Evolutionary conservation across 371 early-diverging fungal species (phyloP), one percentile per base, ranked within the genome.

Genomic region (Parasitella parasitica): DNA sequence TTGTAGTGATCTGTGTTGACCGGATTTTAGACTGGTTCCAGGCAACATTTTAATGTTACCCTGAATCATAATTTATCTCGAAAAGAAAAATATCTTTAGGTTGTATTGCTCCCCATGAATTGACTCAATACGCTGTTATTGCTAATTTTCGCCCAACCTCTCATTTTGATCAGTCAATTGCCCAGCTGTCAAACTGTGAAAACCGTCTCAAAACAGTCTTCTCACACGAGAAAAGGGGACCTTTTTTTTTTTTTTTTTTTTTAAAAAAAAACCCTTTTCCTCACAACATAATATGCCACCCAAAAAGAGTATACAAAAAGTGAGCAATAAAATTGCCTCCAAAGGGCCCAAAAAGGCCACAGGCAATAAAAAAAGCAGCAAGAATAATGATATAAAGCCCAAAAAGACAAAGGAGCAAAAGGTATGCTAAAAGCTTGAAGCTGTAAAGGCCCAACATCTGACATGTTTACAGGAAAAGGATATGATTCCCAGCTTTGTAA

Each of bases 401-500:
- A 48, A 59, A 24, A 59, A 59, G 22, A 49, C 49, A 5, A 59
- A 59, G 37, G 59, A 59, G 18, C 59, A 59, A 59, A 59, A 59
- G 50, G 59, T 59, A 50, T n/a, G n/a, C n/a, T n/a, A n/a, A n/a
- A n/a, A n/a, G n/a, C n/a, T n/a, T n/a, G n/a, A n/a, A 9, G 4
- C 12, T 22, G 2, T 43, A 43, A 43, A 20, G 43, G 11, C 1
- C 11, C 43, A 18, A 43, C 16, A 6, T 27, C 26, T 26, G 15
- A 49, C 49, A 13, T 26, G 12, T 28, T 8, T 7, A 49, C 20
- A 57, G 32, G 57, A 43, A 43, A 57, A 59, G 54, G 46, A 61
- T 12, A 61, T 38, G 46, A 54, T 64, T 26, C 64, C 64, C 8
- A 68, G 70, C 24, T 75, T 62, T 56, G 62, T 75, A 37, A 35